Evolutionary conservation across 1,284 basidiomycete species (phyloP), one percentile per base, ranked within the genome.

Genomic region (Naganishia albida): DNA sequence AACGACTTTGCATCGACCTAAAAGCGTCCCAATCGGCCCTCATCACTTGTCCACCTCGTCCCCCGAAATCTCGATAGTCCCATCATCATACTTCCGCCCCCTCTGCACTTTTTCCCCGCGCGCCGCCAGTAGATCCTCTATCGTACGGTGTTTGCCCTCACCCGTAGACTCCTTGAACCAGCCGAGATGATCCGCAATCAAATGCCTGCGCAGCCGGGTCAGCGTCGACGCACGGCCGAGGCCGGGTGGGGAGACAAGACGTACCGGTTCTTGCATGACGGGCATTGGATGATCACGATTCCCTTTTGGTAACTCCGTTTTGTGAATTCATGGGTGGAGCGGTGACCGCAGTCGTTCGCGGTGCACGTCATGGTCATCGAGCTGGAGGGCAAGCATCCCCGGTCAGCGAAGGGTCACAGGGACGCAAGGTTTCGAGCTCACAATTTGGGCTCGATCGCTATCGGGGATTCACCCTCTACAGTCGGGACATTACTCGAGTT

Each of bases 271-370:
- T 90, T 87, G 79, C 95, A 98, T 18, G 85, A 85, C 1, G 94
- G 93, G 79, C 95, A 98, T 74, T 95, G 86, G 0, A 97, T 86
- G 38, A 99, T 82, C 1, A 98, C 94, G 63, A 98, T 89, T 0
- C 95, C 95, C 53, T 84, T 85, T 72, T 88, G 85, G 77, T 98
- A 99, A 30, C 90, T 86, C 40, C 86, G 83, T 75, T 87, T 89
- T 12, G 89, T 85, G 75, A 98, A 98, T 69, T 91, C 85, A 73
- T 98, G 95, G 12, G 90, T 87, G 10, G 90, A 93, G 2, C 94
- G 87, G 70, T 89, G 86, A 4, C 83, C 83, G 73, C 94, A 98
- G 1, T 83, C 83, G 18, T 82, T 72, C 1, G 86, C 92, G 0
- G 91, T 92, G 77, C 93, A 96, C 7, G 93, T 96, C 73, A 95